Percentiles rank a stretch among this genome's conserved stretches.
Conservation (phyloP, 2,329 filamentous ascomycete genomes). For the Fusarium denticulatum region DNA sequence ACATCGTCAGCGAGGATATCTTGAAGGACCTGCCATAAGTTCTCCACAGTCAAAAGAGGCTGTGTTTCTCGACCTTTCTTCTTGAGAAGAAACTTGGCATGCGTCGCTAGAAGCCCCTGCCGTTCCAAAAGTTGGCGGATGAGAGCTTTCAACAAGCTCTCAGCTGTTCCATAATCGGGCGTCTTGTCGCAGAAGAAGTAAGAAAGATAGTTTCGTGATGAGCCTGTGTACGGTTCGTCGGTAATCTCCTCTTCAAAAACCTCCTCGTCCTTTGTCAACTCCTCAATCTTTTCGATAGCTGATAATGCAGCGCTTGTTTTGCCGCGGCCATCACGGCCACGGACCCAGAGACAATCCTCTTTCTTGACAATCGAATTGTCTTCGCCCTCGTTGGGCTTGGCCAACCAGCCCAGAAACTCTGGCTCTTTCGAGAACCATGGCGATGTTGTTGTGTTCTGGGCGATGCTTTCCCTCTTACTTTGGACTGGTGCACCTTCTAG, state of each 20-base stretch:
- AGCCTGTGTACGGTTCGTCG: not conserved
- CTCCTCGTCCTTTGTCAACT: conserved; percentile 37
- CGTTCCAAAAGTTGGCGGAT: conserved; percentile 51
- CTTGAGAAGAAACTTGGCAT: conserved; percentile 49
- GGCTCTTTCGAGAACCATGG: conserved; percentile 52
- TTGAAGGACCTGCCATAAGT: conserved; percentile 53
- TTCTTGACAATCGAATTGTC: not conserved
- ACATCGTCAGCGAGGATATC: conserved; percentile 52
- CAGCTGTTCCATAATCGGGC: conserved; percentile 51
- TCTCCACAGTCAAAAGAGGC: conserved; percentile 25
- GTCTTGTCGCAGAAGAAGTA: conserved; percentile 56
- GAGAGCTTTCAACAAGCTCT: conserved; percentile 54
- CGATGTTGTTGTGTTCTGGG: conserved; percentile 46
- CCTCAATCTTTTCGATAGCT: conserved; percentile 50
- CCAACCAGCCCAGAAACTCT: conserved; percentile 51
- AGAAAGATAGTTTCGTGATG: conserved; percentile 44
- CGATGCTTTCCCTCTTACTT: conserved; percentile 48
- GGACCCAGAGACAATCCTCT: conserved; percentile 52
- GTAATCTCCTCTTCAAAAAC: conserved; percentile 45
- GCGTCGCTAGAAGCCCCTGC: conserved; percentile 47
- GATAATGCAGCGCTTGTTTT: conserved; percentile 55
- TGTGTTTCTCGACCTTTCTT: conserved; percentile 30
- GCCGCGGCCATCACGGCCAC: conserved; percentile 54
- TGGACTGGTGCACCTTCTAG: conserved; percentile 49
- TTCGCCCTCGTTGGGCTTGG: conserved; percentile 19